A percentile compares a stretch with the other conserved stretches of the same genome.
Conservation (phyloP, 2,329 filamentous ascomycete genomes). For the Epichloe aotearoae region DNA sequence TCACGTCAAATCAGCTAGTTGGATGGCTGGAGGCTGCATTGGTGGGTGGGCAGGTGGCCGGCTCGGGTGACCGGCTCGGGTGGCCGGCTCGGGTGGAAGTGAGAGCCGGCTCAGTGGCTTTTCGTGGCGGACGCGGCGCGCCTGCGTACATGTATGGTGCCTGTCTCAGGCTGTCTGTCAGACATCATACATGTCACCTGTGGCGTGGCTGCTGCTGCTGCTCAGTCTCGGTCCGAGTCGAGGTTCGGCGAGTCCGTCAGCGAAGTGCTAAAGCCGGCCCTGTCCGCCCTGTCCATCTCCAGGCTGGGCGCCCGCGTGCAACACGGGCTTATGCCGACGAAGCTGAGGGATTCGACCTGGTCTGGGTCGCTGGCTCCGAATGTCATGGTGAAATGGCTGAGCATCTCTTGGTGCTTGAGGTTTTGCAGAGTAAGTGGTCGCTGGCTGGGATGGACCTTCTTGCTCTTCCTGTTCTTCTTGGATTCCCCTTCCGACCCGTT, state of each 20-base stretch:
- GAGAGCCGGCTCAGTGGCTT: background rate
- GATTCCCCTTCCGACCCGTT: constrained; percentile 11
- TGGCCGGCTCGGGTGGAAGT: too few species aligned
- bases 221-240: background rate
- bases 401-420: constrained; percentile 32
- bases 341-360: constrained; percentile 21
- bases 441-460: constrained; percentile 29
- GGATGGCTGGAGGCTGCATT: too few species aligned
- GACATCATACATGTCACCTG: too few species aligned
- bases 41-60: too few species aligned
- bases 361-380: constrained; percentile 27
- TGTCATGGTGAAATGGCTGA: constrained; percentile 31
- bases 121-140: too few species aligned
- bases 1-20: too few species aligned
- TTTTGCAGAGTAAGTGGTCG: constrained; percentile 31
- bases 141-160: too few species aligned
- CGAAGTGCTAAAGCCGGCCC: background rate
- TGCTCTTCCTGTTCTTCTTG: constrained; percentile 12
- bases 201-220: too few species aligned
- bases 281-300: constrained; percentile 13
- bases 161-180: too few species aligned
- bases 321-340: constrained; percentile 30
- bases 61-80: too few species aligned
- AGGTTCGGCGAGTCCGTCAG: constrained; percentile 6
- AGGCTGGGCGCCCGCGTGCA: constrained; percentile 27